These are phyloP conservation scores for Solanum dulcamara DNA, from an alignment of 257 asterid species.

Conservation along the genomic window DNA sequence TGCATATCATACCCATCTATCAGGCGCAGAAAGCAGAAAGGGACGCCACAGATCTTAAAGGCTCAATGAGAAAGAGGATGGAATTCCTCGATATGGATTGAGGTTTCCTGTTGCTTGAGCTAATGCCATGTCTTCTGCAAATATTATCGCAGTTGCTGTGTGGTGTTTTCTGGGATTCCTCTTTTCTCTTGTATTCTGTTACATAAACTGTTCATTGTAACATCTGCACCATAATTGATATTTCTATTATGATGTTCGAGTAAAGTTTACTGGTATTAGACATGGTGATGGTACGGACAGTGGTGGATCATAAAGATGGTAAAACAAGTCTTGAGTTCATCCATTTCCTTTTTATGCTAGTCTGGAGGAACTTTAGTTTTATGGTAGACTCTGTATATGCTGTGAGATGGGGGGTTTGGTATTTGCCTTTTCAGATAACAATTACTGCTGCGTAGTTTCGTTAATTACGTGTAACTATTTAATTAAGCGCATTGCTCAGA, in stretches of 20 bases:
- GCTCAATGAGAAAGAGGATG: conserved; percentile 90
- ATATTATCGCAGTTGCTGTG: conserved; percentile 24
- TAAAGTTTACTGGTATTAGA: background rate
- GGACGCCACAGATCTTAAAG: conserved; percentile 83
- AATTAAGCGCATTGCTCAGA: background rate
- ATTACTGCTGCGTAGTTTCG: background rate
- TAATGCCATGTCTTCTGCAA: conserved; percentile 16
- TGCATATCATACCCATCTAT: background rate
- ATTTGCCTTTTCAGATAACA: background rate
- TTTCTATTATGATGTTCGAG: background rate
- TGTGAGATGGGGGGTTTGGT: background rate
- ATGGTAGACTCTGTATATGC: background rate
- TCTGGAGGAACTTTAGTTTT: background rate
- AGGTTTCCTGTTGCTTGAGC: conserved; percentile 7
- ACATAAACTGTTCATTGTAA: conserved; percentile 4
- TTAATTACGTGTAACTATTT: background rate
- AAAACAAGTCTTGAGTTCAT: background rate
- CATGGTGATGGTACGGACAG: background rate
- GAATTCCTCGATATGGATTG: conserved; percentile 94
- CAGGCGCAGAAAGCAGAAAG: conserved; percentile 93
- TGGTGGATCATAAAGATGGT: background rate
- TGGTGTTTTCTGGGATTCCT: conserved; percentile 3
- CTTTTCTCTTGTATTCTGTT: no score
- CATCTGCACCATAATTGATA: background rate
- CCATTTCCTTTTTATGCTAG: background rate